phyloP scores from a whole-genome alignment of 1,284 basidiomycete genomes.

The Rhodotorula sp. region DNA sequence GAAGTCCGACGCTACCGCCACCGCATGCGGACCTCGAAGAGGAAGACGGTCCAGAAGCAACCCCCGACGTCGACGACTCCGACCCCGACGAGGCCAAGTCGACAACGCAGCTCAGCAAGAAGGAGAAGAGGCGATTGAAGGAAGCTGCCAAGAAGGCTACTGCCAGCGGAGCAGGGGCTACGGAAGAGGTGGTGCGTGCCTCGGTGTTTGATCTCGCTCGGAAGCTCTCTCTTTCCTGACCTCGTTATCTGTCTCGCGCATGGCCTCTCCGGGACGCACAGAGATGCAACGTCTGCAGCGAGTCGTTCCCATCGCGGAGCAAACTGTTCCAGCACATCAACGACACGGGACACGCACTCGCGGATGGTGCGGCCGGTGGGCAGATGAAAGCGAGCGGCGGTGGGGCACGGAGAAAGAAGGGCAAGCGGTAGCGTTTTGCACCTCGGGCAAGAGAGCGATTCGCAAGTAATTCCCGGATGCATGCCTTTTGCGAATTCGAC shows the following conservation, averaged over 20 bases:
- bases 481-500: too few relatives aligned
- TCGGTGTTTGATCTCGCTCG: too few relatives aligned
- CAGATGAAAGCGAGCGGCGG: background rate
- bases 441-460: too few relatives aligned
- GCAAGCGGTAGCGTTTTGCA: constrained; percentile 24
- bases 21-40: too few relatives aligned
- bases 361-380: constrained; percentile 43
- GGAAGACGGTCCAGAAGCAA: too few relatives aligned
- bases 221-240: constrained; percentile 5
- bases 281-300: constrained; percentile 70
- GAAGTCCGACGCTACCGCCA: too few relatives aligned
- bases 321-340: constrained; percentile 76
- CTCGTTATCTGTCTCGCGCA: too few relatives aligned
- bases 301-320: constrained; percentile 67
- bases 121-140: constrained; percentile 71
- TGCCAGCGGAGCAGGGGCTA: constrained; percentile 29
- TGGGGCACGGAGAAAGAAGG: constrained; percentile 30
- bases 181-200: too few relatives aligned
- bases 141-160: constrained; percentile 72
- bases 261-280: constrained; percentile 40
- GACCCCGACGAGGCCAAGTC: constrained; percentile 24
- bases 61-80: background rate
- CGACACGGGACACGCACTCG: constrained; percentile 69
- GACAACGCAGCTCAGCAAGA: constrained; percentile 63
- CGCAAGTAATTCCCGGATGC: too few relatives aligned